Base-by-base conservation (phyloP, 1,284 basidiomycete species). In the Testicularia cyperi region DNA sequence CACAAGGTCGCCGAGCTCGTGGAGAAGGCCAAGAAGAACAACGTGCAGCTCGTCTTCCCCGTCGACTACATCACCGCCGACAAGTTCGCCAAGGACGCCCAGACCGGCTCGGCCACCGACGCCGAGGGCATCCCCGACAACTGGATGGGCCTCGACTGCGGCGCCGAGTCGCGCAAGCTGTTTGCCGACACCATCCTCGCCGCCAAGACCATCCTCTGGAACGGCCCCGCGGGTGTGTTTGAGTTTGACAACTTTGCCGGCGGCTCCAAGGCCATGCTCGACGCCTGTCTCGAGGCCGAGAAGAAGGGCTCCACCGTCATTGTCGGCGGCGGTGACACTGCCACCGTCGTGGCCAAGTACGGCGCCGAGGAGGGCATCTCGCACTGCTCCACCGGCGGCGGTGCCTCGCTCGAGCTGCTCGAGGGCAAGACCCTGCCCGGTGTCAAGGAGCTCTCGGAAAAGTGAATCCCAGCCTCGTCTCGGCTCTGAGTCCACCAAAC, bases 141-240 rank as follows among this genome's bases (percentile, higher is more conserved):
- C 38, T 92, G 90, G 89, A 86, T 92, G 87, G 95, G 94, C 73
- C 86, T 98, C 41, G 94, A 80, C 47, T 74, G 73, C 31, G 73
- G 74, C 30, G 65, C 69, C 43, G 83, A 94, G 81, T 90, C 86
- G 64, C 84, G 84, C 43, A 82, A 89, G 73, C 80, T 89, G 55
- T 98, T 88, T 82, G 82, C 81, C 39, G 75, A 86, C 69, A 85
- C 91, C 19, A 92, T 97, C 52, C 78, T 86, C 45, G 85, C 88
- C 74, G 82, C 91, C 58, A 97, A 92, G 84, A 98, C 95, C 35
- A 92, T 98, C 78, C 86, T 98, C 52, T 98, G 94, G 92, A 98
- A 98, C 78, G 94, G 74, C 20, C 92, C 94, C 29, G 88, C 94
- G 33, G 94, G 94, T 72, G 94, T 98, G 24, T 98, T 98, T 78